Evolutionary conservation across 495 filamentous ascomycete species (phyloP), one percentile per base, ranked within the genome.

Genomic region (Xylaria telfairii): DNA sequence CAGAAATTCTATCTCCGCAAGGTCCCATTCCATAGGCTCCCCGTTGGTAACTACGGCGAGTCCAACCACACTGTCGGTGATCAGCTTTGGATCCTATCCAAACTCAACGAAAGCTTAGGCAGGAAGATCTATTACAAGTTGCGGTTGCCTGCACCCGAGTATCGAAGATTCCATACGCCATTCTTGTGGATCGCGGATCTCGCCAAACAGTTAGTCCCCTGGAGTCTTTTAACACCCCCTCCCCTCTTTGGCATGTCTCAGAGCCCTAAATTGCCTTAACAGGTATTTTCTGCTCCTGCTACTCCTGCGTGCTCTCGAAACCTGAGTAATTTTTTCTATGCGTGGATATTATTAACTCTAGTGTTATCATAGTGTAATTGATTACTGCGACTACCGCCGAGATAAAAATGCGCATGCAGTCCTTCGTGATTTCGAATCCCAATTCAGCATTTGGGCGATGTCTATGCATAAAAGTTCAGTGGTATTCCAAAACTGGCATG

Each of bases 111-210:
- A 0, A 75, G 76, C 1, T 70, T 72, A 21, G 70, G 56, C 8
- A 71, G 69, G 0, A 76, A 86, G 37, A 76, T 92, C 7, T 93
- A 91, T 81, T 94, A 93, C 73, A 81, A 82, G 19, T 77, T 94
- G 1, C 78, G 74, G 19, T 80, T 76, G 1, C 89, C 91, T 7
- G 78, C 89, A 0, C 32, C 71, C 0, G 87, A 89, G 57, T 94
- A 94, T 71, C 54, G 28, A 44, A 75, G 87, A 26, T 93, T 88
- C 71, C 82, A 89, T 66, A 61, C 82, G 7, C 82, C 86, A 0
- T 93, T 93, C 67, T 66, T 87, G 1, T 94, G 92, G 92, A 72
- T 93, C 19, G 90, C 86, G 0, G 85, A 89, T 60, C 80, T 93
- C 15, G 83, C 85, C 1, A 93, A 93, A 73, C 87, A 92, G n/a